Conservation (phyloP, 805 yeast genomes). For the Candida piceae region DNA sequence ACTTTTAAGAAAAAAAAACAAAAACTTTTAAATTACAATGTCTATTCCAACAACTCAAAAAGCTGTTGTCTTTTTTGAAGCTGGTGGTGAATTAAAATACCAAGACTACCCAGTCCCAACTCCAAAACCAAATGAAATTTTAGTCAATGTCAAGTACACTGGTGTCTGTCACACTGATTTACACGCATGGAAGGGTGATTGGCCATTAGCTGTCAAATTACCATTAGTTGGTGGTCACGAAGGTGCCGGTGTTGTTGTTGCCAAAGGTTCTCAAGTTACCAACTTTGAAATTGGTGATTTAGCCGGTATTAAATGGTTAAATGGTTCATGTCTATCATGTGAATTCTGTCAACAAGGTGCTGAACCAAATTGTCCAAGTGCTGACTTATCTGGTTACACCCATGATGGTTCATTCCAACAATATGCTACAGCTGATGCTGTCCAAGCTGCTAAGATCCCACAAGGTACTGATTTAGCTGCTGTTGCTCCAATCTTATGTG, state of each 20-base stretch:
- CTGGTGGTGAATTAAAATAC: constrained; percentile 56
- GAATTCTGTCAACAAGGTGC: constrained; percentile 60
- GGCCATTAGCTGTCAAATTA: constrained; percentile 68
- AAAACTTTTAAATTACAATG: constrained; percentile 33
- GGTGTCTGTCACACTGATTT: constrained; percentile 91
- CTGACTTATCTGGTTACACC: constrained; percentile 78
- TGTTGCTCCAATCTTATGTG: constrained; percentile 80
- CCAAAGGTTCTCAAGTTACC: constrained; percentile 57
- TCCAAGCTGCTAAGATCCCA: constrained; percentile 79
- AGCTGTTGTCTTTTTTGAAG: constrained; percentile 60
- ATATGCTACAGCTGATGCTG: constrained; percentile 83
- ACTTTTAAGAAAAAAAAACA: constrained; percentile 28
- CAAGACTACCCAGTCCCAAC: constrained; percentile 70
- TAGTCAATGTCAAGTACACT: constrained; percentile 71
- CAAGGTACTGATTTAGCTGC: constrained; percentile 66
- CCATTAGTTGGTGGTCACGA: constrained; percentile 83
- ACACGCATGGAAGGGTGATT: constrained; percentile 89
- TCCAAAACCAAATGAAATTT: constrained; percentile 67
- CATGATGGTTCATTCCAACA: constrained; percentile 90
- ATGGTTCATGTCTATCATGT: constrained; percentile 66
- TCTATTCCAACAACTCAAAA: constrained; percentile 55
- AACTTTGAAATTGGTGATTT: constrained; percentile 70
- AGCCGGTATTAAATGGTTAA: constrained; percentile 79
- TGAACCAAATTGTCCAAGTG: constrained; percentile 67
- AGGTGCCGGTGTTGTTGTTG: constrained; percentile 81